These are phyloP conservation scores for Centaurea solstitialis DNA, from an alignment of 129 eudicot species.

Conservation along the genomic window DNA sequence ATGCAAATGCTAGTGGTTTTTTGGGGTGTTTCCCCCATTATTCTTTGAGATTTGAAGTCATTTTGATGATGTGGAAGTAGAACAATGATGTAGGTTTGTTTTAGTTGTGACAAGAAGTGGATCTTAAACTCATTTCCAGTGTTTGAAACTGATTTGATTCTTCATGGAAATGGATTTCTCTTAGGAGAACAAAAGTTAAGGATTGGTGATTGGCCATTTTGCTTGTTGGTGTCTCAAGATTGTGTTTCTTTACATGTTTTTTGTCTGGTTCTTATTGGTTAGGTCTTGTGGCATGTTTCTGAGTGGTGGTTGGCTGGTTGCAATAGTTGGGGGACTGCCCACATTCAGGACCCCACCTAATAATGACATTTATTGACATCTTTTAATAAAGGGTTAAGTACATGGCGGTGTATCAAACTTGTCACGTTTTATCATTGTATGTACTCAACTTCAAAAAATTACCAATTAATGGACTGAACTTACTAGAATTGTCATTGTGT, in stretches of 20 bases:
- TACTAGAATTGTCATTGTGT: too few species aligned
- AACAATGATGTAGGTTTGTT: slow-evolving; percentile 19
- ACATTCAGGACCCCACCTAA: background rate
- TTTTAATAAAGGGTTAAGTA: too few species aligned
- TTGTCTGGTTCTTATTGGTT: background rate
- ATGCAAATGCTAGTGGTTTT: slow-evolving; percentile 20
- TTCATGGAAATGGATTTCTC: background rate
- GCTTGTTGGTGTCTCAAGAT: background rate
- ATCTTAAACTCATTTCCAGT: slow-evolving; percentile 6
- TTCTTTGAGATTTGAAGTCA: background rate
- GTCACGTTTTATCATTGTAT: too few species aligned
- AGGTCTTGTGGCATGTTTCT: background rate
- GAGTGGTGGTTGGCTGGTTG: background rate
- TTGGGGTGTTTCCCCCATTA: background rate
- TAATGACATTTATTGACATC: background rate
- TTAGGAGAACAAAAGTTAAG: background rate
- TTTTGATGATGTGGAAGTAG: slow-evolving; percentile 19
- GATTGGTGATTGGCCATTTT: background rate
- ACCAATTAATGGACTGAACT: too few species aligned
- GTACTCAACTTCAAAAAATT: too few species aligned
- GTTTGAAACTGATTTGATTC: background rate
- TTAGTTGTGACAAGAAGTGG: background rate
- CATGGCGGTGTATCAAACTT: too few species aligned
- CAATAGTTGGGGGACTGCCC: background rate
- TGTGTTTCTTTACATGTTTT: background rate